Percentiles rank a stretch among this genome's conserved stretches.
Evolutionary conservation across 768 basidiomycete genomes (phyloP).

Genomic region (Suillus lakei): DNA sequence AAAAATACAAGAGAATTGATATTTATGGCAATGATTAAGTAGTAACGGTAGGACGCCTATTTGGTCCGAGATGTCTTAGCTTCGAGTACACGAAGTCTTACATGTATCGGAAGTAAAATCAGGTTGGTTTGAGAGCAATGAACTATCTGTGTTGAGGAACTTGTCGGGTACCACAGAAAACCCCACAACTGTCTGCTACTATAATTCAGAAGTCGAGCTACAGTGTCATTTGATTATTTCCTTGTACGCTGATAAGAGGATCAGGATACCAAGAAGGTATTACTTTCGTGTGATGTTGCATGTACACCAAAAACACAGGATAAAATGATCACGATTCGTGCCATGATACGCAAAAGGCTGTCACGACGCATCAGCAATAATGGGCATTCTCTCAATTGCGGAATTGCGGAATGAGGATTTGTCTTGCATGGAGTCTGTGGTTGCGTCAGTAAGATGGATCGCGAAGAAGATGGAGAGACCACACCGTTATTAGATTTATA

Average conservation of each 20-base stretch:
- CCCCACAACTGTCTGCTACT: background rate
- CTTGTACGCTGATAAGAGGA: conserved; percentile 8
- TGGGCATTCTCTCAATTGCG: conserved; percentile 51
- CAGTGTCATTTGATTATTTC: conserved; percentile 4
- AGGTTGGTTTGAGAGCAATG: background rate
- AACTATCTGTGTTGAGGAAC: background rate
- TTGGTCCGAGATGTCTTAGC: too few relatives aligned
- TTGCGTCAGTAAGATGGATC: background rate
- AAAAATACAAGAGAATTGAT: too few relatives aligned
- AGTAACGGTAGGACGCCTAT: too few relatives aligned
- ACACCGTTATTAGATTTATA: conserved; percentile 93
- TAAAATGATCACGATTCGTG: background rate
- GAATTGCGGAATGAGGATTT: conserved; percentile 83
- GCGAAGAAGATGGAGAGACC: conserved; percentile 16
- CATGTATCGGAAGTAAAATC: background rate
- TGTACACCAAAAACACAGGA: conserved; percentile 3
- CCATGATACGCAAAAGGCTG: background rate
- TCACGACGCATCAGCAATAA: conserved; percentile 15
- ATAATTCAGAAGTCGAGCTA: conserved; percentile 4
- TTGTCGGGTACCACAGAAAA: conserved; percentile 1
- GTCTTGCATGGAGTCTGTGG: conserved; percentile 84
- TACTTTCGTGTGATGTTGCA: conserved; percentile 9
- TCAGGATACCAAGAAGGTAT: conserved; percentile 5
- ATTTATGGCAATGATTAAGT: too few relatives aligned
- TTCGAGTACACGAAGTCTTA: too few relatives aligned